Evolutionary conservation across 2,329 filamentous ascomycete species (phyloP).

Genomic region (Penicillium sp.): DNA sequence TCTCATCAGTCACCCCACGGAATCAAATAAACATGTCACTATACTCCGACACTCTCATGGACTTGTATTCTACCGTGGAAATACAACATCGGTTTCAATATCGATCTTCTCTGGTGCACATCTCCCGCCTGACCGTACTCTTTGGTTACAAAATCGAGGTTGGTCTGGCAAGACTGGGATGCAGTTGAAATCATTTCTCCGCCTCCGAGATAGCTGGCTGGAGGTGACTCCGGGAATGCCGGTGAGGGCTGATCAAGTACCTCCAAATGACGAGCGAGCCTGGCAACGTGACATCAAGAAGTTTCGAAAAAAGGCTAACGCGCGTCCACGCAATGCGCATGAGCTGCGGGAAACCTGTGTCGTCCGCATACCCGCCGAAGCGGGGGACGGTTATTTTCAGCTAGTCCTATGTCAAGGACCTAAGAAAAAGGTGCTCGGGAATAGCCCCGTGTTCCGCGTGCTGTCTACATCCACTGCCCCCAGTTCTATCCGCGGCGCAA

Average conservation of each 20-base stretch:
- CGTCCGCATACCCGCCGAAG: conserved; percentile 64
- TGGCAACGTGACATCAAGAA: conserved; percentile 69
- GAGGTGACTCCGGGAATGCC: conserved; percentile 64
- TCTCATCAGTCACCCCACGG: conserved; percentile 63
- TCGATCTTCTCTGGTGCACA: conserved; percentile 64
- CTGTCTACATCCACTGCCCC: conserved; percentile 65
- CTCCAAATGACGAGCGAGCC: conserved; percentile 61
- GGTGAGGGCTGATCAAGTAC: conserved; percentile 52
- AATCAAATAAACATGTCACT: conserved; percentile 66
- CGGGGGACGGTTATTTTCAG: conserved; percentile 69
- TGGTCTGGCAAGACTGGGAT: conserved; percentile 70
- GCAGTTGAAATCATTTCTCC: conserved; percentile 64
- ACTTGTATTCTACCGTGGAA: conserved; percentile 67
- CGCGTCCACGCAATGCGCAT: conserved; percentile 53
- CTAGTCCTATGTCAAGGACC: conserved; percentile 62
- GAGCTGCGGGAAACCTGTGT: conserved; percentile 64
- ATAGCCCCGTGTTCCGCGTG: conserved; percentile 69
- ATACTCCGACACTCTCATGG: conserved; percentile 68
- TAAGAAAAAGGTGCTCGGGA: conserved; percentile 62
- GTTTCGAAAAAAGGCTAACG: conserved; percentile 59
- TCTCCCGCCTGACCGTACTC: conserved; percentile 58
- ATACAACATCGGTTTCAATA: conserved; percentile 63
- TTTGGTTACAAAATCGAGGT: conserved; percentile 71
- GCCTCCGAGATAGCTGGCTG: conserved; percentile 63
- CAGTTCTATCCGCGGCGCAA: conserved; percentile 65